Conservation (phyloP, 2,329 filamentous ascomycete genomes). For the Parafenestella ontariensis region DNA sequence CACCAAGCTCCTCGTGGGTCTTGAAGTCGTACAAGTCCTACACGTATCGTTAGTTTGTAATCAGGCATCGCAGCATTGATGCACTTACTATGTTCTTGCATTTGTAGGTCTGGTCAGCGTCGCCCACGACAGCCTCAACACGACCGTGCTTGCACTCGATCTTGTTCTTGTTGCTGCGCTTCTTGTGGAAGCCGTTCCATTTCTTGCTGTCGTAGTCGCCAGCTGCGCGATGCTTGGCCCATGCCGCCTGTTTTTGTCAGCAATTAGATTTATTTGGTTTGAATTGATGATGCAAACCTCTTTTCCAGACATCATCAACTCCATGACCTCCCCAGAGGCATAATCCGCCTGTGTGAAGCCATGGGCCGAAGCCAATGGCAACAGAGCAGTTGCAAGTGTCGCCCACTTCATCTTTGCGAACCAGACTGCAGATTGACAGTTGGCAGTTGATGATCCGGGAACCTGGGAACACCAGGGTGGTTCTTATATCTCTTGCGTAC, state of each 20-base stretch:
- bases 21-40: constrained; percentile 64
- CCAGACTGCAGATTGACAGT: constrained; percentile 27
- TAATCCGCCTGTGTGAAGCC: constrained; percentile 40
- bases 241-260: constrained; percentile 34
- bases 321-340: constrained; percentile 44
- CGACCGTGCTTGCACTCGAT: constrained; percentile 45
- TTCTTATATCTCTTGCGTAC: constrained; percentile 22
- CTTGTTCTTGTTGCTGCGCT: constrained; percentile 34
- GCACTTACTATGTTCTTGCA: constrained; percentile 57
- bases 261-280: neutral
- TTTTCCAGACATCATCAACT: constrained; percentile 44
- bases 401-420: constrained; percentile 44
- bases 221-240: constrained; percentile 41
- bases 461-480: constrained; percentile 12
- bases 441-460: constrained; percentile 28
- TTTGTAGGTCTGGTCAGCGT: constrained; percentile 50
- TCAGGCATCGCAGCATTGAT: neutral
- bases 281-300: constrained; percentile 26
- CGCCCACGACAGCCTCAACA: constrained; percentile 47
- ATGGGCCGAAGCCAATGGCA: constrained; percentile 41
- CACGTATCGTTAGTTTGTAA: constrained; percentile 7
- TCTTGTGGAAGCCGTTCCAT: constrained; percentile 41
- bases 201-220: constrained; percentile 41
- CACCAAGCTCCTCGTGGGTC: constrained; percentile 62
- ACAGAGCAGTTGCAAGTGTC: constrained; percentile 35